Evolutionary conservation across 2,329 filamentous ascomycete genomes (phyloP).

Genomic region (Stenocarpella maydis): DNA sequence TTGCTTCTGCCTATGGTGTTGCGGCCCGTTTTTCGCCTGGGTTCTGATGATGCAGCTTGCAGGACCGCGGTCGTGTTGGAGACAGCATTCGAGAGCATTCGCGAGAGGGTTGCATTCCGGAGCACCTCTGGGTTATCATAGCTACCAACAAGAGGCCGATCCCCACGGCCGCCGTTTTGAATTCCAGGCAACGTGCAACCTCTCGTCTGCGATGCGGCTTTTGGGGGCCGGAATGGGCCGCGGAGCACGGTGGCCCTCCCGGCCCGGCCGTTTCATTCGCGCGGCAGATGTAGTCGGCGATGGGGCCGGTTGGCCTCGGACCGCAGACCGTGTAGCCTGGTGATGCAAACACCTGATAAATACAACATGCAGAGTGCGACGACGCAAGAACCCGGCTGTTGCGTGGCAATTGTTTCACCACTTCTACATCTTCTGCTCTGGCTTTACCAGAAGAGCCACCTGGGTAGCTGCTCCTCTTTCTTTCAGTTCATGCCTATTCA

Average conservation of each 20-base stretch:
- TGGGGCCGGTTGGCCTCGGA: not conserved
- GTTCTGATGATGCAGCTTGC: not conserved
- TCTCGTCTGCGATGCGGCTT: no score
- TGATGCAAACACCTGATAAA: not conserved
- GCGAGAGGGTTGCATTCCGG: not conserved
- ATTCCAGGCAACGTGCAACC: not conserved
- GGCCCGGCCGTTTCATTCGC: constrained; percentile 13
- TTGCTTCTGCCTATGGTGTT: not conserved
- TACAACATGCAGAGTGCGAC: not conserved
- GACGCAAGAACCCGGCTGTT: no score
- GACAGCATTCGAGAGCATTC: not conserved
- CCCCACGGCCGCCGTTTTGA: not conserved
- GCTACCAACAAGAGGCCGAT: not conserved
- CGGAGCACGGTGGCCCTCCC: not conserved
- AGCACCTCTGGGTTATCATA: not conserved
- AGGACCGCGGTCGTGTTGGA: not conserved
- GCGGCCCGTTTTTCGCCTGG: not conserved
- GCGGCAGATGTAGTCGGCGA: not conserved
- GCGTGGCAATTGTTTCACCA: not conserved
- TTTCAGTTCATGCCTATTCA: not conserved
- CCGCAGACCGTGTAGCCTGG: not conserved
- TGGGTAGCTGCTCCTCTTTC: not conserved
- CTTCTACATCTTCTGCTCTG: not conserved
- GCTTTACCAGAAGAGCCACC: not conserved
- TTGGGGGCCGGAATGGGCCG: not conserved